Base-by-base conservation (phyloP, 768 basidiomycete species). In the Boletus tomentosulus region DNA sequence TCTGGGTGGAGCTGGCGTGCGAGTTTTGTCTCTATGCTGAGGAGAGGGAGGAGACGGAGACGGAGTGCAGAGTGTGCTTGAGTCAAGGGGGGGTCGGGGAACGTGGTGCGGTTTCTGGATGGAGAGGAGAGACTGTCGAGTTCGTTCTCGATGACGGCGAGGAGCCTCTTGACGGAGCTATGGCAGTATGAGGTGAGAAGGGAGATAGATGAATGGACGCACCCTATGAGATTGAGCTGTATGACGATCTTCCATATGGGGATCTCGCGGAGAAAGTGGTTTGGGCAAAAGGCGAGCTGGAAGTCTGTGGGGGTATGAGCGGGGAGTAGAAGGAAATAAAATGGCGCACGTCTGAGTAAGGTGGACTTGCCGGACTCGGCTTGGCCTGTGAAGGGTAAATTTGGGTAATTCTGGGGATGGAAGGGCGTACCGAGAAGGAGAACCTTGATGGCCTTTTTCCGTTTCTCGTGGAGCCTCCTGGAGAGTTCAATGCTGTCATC, bases 221-320 rank as follows among this genome's bases (percentile, higher is more conserved):
- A 84, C 85, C 79, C 70, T 55, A 87, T 85, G 57, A 88, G 69
- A 61, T 88, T 88, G 41, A 88, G 78, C 57, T 88, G 83, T 8
- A 89, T 76, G 50, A 88, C 77, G 12, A 78, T 75, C 56, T 76
- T 79, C 86, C 86, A 89, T 7, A 81, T 75, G 0, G 73, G 61
- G 16, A 80, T 73, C 55, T 89, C 85, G 43, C 62, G 73, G 42
- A 78, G 77, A 52, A 87, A 87, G 51, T 81, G 77, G 25, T 73
- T 74, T 0, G 85, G 86, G 9, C 82, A 78, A 60, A 86, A 86
- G 0, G 80, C 76, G 8, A 88, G 64, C 62, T 86, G 84, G 57
- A 88, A 87, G 61, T 89, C 86, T 88, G 58, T 22, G 7, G 2
- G 13, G 34, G n/a, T n/a, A n/a, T n/a, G n/a, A n/a, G n/a, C n/a